These are phyloP conservation scores for Pythium dissotocum DNA, from an alignment of 352 stramenopile species.

Conservation along the genomic window DNA sequence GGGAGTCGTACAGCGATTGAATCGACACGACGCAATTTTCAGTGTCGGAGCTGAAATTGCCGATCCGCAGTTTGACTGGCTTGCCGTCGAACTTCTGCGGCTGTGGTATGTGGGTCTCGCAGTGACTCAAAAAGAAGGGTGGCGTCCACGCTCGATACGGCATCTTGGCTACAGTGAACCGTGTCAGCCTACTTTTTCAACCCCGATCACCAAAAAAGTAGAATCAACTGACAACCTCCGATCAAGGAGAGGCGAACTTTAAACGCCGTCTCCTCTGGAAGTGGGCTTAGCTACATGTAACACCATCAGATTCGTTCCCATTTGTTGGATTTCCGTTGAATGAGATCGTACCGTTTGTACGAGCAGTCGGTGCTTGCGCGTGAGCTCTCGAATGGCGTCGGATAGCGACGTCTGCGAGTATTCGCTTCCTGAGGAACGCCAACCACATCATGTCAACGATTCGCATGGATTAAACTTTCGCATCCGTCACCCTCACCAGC, in stretches of 20 bases:
- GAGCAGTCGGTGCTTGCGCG: slow-evolving; percentile 26
- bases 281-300: slow-evolving; percentile 20
- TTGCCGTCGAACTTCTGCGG: background rate
- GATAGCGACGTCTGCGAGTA: slow-evolving; percentile 8
- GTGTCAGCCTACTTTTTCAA: background rate
- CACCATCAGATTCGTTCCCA: background rate
- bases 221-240: slow-evolving; percentile 2
- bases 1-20: slow-evolving; percentile 17
- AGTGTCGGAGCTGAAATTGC: slow-evolving; percentile 9
- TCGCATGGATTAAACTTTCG: too few relatives aligned
- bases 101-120: background rate
- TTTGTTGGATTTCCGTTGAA: too few relatives aligned
- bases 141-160: slow-evolving; percentile 29
- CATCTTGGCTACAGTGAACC: slow-evolving; percentile 9
- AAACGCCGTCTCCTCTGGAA: slow-evolving; percentile 13
- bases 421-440: background rate
- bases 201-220: background rate
- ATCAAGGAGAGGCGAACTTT: slow-evolving; percentile 23
- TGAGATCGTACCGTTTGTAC: slow-evolving; percentile 30
- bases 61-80: slow-evolving; percentile 11
- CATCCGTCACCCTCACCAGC: background rate
- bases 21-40: slow-evolving; percentile 14
- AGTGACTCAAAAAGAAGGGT: slow-evolving; percentile 15
- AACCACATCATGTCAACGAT: background rate
- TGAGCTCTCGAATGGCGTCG: slow-evolving; percentile 23